A percentile compares a stretch with the other conserved stretches of the same genome.
Evolutionary conservation across 805 yeast species (phyloP).

Genomic region (Pichia paraexigua): DNA sequence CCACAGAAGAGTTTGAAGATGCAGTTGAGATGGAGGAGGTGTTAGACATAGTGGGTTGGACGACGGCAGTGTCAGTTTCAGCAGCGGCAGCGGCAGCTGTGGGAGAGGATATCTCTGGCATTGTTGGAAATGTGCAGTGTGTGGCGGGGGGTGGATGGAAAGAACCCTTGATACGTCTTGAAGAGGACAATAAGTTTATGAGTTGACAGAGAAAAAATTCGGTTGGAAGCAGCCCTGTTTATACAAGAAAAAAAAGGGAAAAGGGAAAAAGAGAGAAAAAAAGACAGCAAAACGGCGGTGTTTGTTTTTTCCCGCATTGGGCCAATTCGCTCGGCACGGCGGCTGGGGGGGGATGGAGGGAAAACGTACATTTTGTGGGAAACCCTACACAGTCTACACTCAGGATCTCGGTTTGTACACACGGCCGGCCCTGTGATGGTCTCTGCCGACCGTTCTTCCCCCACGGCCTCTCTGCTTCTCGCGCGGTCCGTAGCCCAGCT

Average conservation of each 20-base stretch:
- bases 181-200: too few species aligned
- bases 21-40: not conserved
- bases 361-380: too few species aligned
- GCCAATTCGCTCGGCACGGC: not conserved
- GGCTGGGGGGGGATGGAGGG: not conserved
- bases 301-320: not conserved
- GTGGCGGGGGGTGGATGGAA: too few species aligned
- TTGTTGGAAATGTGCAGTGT: too few species aligned
- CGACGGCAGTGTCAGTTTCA: too few species aligned
- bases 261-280: not conserved
- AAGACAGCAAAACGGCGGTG: too few species aligned
- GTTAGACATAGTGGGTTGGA: not conserved
- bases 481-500: conserved; percentile 53
- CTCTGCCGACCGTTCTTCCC: not conserved
- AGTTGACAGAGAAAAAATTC: too few species aligned
- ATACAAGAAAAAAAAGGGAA: not conserved
- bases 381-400: not conserved
- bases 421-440: conserved; percentile 3
- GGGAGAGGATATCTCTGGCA: not conserved
- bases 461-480: not conserved
- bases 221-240: too few species aligned
- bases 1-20: conserved; percentile 7
- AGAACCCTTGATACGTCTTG: too few species aligned
- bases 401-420: conserved; percentile 3
- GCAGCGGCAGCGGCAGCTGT: not conserved